These are phyloP conservation scores for Lentinula edodes DNA, from an alignment of 768 basidiomycete species.

Conservation along the genomic window DNA sequence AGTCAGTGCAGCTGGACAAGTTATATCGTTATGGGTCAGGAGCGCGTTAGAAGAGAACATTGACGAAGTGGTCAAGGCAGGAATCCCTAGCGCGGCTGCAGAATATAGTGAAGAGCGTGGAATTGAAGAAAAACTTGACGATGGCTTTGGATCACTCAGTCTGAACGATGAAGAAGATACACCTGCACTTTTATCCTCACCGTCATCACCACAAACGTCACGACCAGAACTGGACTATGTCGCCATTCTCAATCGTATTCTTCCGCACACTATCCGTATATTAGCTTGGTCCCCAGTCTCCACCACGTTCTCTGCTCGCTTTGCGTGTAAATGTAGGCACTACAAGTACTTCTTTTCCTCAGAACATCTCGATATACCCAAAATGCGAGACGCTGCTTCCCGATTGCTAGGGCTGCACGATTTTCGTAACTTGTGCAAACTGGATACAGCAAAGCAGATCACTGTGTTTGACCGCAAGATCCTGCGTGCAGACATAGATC, in stretches of 20 bases:
- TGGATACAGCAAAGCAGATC: conserved; percentile 90
- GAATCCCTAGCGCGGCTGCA: no score
- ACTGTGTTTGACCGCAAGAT: conserved; percentile 71
- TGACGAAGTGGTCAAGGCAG: neutral
- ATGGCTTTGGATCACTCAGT: conserved; percentile 34
- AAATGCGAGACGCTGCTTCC: conserved; percentile 72
- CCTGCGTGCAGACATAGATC: conserved; percentile 56
- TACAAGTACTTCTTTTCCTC: conserved; percentile 97
- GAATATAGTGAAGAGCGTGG: neutral
- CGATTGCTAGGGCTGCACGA: conserved; percentile 85
- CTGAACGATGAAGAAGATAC: conserved; percentile 21
- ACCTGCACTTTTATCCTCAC: conserved; percentile 15
- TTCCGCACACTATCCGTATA: conserved; percentile 86
- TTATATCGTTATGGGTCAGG: conserved; percentile 86
- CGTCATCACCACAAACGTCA: conserved; percentile 16
- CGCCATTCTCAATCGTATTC: conserved; percentile 74
- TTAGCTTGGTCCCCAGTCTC: conserved; percentile 92
- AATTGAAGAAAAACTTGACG: conserved; percentile 18
- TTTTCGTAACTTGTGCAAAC: conserved; percentile 92
- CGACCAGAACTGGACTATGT: conserved; percentile 68
- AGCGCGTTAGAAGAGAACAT: conserved; percentile 41
- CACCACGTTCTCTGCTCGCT: conserved; percentile 78
- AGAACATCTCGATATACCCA: conserved; percentile 55
- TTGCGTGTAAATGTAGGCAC: conserved; percentile 80
- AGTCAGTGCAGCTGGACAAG: conserved; percentile 92